These are phyloP conservation scores for Trichosporon sp. DNA, from an alignment of 1,284 basidiomycete genomes.

Conservation along the genomic window DNA sequence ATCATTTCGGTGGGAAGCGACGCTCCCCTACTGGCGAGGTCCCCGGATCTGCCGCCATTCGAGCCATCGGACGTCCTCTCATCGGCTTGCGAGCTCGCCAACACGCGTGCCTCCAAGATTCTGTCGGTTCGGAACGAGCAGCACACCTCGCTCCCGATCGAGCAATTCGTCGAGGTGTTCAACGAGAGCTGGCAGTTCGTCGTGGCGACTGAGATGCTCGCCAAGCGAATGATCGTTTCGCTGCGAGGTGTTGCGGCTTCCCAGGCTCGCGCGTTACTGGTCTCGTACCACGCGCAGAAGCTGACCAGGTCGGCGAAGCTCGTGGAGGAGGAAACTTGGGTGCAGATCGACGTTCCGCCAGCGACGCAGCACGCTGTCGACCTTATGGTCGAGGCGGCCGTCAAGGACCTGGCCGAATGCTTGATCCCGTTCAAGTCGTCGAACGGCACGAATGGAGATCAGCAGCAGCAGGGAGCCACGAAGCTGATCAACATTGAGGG, in stretches of 20 bases:
- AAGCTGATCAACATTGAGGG: conserved; percentile 85
- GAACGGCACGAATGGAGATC: conserved; percentile 26
- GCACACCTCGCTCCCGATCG: conserved; percentile 71
- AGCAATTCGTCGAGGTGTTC: conserved; percentile 79
- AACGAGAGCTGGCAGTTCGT: conserved; percentile 87
- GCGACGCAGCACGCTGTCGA: conserved; percentile 71
- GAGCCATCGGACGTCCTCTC: conserved; percentile 73
- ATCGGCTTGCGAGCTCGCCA: conserved; percentile 79
- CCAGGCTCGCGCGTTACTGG: conserved; percentile 86
- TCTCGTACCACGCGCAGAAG: conserved; percentile 79
- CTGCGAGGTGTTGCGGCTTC: conserved; percentile 78
- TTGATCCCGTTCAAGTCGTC: conserved; percentile 51
- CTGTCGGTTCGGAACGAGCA: conserved; percentile 74
- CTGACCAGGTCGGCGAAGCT: conserved; percentile 81
- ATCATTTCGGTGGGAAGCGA: conserved; percentile 12
- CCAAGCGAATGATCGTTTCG: conserved; percentile 86
- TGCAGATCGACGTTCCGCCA: conserved; percentile 71
- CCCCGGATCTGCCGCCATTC: conserved; percentile 51
- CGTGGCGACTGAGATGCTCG: conserved; percentile 78
- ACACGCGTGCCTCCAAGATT: conserved; percentile 76
- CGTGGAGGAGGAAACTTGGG: conserved; percentile 64
- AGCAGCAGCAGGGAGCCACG: conserved; percentile 35
- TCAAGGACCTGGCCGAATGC: conserved; percentile 75
- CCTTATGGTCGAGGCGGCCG: conserved; percentile 76
- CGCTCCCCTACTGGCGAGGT: conserved; percentile 20